Conservation (phyloP, 805 yeast genomes). For the Suhomyces prunicola region DNA sequence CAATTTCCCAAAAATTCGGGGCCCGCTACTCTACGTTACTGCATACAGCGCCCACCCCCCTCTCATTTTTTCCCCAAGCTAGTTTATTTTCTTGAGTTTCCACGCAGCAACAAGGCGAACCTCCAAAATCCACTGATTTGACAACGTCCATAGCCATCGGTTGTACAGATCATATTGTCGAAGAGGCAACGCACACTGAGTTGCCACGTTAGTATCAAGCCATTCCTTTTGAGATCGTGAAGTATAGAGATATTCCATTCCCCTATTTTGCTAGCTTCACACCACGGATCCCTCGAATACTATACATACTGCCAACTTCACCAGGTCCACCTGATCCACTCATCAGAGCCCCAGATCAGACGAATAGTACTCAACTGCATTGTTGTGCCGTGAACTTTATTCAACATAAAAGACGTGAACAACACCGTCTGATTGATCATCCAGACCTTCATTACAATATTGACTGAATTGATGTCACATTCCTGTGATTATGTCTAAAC, state of each 20-base stretch:
- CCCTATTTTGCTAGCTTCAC: no score
- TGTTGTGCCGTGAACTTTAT: no score
- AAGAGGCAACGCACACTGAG: not conserved
- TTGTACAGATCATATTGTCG: not conserved
- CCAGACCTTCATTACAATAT: not conserved
- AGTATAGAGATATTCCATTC: no score
- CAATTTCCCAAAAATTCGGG: no score
- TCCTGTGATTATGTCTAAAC: not conserved
- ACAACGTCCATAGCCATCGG: not conserved
- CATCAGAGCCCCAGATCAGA: no score
- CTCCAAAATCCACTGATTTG: not conserved
- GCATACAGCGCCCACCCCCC: not conserved
- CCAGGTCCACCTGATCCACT: not conserved
- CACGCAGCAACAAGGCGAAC: not conserved
- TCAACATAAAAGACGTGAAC: no score
- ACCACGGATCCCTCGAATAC: no score
- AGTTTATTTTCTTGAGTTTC: not conserved
- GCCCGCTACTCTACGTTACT: not conserved
- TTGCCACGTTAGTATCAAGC: not conserved
- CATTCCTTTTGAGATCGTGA: not conserved
- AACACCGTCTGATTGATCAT: not conserved
- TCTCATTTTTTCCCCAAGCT: not conserved
- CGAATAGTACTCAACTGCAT: no score
- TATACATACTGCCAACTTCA: not conserved
- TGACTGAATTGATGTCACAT: not conserved